These are phyloP conservation scores for Penicillium sp. DNA, from an alignment of 2,329 filamentous ascomycete species.

Conservation along the genomic window DNA sequence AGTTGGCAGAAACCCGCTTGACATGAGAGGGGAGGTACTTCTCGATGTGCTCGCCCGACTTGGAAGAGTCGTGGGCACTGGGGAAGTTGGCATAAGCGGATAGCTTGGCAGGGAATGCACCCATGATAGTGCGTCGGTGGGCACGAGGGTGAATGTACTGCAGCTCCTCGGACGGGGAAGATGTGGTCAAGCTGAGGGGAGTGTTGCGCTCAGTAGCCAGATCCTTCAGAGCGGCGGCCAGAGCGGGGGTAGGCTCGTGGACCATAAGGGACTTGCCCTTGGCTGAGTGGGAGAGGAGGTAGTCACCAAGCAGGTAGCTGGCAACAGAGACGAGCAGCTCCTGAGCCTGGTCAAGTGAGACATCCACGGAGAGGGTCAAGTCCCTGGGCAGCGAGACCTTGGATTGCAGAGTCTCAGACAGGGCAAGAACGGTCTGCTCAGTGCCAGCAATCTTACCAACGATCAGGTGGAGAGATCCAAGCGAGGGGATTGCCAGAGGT, in stretches of 20 bases:
- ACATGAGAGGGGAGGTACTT: neutral
- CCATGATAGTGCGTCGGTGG: neutral
- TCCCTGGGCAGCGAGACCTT: neutral
- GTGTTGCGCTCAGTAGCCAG: neutral
- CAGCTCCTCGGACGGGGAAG: neutral
- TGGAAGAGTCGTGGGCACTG: neutral
- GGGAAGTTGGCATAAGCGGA: neutral
- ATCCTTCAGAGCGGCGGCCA: neutral
- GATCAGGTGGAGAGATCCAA: neutral
- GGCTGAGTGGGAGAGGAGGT: neutral
- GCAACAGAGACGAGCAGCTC: neutral
- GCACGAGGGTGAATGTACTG: neutral
- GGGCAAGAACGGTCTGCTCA: neutral
- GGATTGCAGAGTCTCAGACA: neutral
- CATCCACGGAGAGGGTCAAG: neutral
- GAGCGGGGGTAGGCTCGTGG: neutral
- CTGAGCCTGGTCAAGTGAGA: neutral
- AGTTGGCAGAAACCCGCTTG: neutral
- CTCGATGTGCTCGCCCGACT: neutral
- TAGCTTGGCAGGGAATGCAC: neutral
- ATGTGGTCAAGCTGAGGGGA: neutral
- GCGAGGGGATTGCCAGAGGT: neutral
- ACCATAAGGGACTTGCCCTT: neutral
- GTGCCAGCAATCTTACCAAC: neutral
- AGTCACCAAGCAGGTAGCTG: neutral